phyloP scores from a whole-genome alignment of 1,284 basidiomycete genomes.

The Ceratobasidium sp. region DNA sequence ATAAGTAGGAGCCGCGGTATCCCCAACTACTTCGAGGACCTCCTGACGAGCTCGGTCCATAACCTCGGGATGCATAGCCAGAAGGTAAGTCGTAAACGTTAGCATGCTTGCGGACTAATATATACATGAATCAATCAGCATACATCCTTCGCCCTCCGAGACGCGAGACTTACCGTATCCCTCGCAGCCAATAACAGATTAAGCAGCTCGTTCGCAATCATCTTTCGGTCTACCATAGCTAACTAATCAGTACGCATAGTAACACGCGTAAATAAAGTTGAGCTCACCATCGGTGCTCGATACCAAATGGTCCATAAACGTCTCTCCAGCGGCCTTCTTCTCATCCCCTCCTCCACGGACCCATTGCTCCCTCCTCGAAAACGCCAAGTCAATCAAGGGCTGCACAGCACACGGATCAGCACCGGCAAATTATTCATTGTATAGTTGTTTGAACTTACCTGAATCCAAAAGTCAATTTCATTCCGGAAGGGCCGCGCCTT shows the following conservation, averaged over 20 bases:
- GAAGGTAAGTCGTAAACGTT: slow-evolving; percentile 55
- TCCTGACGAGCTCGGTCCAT: slow-evolving; percentile 49
- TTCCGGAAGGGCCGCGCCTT: slow-evolving; percentile 23
- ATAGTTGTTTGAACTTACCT: slow-evolving; percentile 6
- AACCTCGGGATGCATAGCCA: slow-evolving; percentile 55
- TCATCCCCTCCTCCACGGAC: slow-evolving; percentile 21
- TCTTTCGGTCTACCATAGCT: slow-evolving; percentile 36
- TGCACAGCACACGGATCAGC: neutral
- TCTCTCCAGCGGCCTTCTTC: slow-evolving; percentile 22
- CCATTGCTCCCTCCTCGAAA: slow-evolving; percentile 33
- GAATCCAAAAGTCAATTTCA: slow-evolving; percentile 42
- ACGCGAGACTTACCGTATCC: slow-evolving; percentile 45
- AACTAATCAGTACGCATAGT: slow-evolving; percentile 11
- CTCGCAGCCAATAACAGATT: slow-evolving; percentile 48
- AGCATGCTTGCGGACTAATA: slow-evolving; percentile 55
- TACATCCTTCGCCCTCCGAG: neutral
- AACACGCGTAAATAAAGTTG: neutral
- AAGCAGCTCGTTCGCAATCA: slow-evolving; percentile 48
- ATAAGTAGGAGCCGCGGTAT: slow-evolving; percentile 47
- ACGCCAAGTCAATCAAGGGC: slow-evolving; percentile 38
- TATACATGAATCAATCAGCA: neutral
- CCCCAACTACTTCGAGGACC: slow-evolving; percentile 47
- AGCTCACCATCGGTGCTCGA: slow-evolving; percentile 46
- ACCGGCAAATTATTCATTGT: neutral
- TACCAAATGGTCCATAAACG: slow-evolving; percentile 48